Base-by-base conservation (phyloP, 495 filamentous ascomycete species). In the Hypoxylon trugodes region DNA sequence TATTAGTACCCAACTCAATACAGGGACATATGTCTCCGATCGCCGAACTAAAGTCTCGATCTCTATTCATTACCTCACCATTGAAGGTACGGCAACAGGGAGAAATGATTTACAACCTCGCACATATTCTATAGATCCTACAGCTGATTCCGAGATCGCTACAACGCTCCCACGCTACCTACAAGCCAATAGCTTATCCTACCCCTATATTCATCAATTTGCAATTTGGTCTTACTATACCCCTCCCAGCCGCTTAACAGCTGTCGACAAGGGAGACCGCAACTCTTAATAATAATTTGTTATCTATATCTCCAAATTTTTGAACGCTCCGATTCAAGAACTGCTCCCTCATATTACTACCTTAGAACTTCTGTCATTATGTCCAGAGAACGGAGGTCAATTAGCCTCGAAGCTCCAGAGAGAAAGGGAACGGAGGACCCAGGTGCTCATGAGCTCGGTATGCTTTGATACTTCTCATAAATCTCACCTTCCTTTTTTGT, bases 361-460 rank as follows among this genome's bases (percentile, higher is more conserved):
- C 30, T 43, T 8, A 51, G 53, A 33, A 9, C 46, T 43, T 43
- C n/a, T 22, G 5, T 50, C 59, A 38, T 36, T 18, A 77, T 76
- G 75, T 58, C 76, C 40, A 63, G 74, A 72, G 71, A 71, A 61
- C 68, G 71, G 62, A 65, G 65, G 41, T 49, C 62, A 28, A 46
- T 74, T 65, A 82, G 79, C 61, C 79, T 93, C 53, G 81, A 88
- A 68, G 89, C 88, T 63, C 90, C 91, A 37, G 78, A 78, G 50
- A 80, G 79, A 59, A 86, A 81, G 54, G 87, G 84, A 65, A 86
- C 85, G 19, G 82, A 89, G 66, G 93, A 96, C 70, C 82, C 90
- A 51, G 91, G 91, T 73, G 92, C 91, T 66, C 91, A 88, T 73
- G 92, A 96, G 47, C 82, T 91, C 68, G 84, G 92, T 96, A 82